These are phyloP conservation scores for Tricholoma matsutake DNA, from an alignment of 768 basidiomycete species.

Conservation along the genomic window DNA sequence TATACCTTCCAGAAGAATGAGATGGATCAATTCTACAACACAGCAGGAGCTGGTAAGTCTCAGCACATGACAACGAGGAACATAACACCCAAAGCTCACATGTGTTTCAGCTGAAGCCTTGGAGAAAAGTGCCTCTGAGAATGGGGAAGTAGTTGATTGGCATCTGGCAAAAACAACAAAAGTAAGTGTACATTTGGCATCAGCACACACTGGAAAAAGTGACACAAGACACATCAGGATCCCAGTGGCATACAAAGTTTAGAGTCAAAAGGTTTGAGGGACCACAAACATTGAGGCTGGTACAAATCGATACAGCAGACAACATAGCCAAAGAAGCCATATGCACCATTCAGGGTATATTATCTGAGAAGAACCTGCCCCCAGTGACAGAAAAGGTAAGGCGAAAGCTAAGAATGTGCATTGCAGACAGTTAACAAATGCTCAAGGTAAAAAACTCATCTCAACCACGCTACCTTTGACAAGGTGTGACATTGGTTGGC, in stretches of 20 bases:
- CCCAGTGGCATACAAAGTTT: neutral
- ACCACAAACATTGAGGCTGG: neutral
- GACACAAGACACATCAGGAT: neutral
- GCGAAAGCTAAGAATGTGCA: neutral
- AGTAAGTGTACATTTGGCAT: neutral
- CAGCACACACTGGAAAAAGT: neutral
- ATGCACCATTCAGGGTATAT: neutral
- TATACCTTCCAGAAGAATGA: neutral
- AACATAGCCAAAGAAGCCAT: neutral
- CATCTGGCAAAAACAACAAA: neutral
- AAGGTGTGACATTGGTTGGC: constrained; percentile 1
- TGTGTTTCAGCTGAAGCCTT: neutral
- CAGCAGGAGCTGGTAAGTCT: neutral
- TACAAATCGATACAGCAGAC: neutral
- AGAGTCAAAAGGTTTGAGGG: neutral
- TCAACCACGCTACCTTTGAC: neutral
- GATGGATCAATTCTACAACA: neutral
- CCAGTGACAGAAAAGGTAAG: neutral
- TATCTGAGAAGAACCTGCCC: neutral
- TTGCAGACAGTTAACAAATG: neutral
- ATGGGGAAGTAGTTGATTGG: neutral
- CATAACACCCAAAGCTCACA: neutral
- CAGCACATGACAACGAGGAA: neutral
- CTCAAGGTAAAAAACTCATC: neutral
- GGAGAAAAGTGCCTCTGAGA: neutral